Conservation (phyloP, 2,329 filamentous ascomycete species). For the Nemania sp. region DNA sequence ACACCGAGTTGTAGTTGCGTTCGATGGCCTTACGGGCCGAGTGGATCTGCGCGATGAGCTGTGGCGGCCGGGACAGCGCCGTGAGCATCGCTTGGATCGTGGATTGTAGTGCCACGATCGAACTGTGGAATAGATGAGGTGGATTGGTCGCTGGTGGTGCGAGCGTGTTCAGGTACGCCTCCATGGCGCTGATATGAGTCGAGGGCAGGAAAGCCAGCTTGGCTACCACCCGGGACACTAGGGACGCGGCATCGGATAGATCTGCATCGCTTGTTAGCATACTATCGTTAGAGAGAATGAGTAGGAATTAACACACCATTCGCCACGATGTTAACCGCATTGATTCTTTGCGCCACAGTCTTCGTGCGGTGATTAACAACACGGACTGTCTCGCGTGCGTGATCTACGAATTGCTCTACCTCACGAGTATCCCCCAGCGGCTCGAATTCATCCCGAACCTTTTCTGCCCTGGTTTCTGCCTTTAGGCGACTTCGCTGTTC, state of each 20-base stretch:
- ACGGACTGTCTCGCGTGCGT: conserved; percentile 87
- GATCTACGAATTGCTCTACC: conserved; percentile 89
- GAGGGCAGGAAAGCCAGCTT: conserved; percentile 69
- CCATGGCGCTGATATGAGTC: conserved; percentile 70
- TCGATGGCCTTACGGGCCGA: conserved; percentile 76
- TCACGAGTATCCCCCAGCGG: conserved; percentile 83
- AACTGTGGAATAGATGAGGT: conserved; percentile 72
- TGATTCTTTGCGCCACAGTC: conserved; percentile 78
- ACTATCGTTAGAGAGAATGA: not conserved
- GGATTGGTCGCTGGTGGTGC: conserved; percentile 74
- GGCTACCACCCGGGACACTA: conserved; percentile 58
- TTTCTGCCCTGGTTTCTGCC: conserved; percentile 79
- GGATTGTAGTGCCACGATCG: conserved; percentile 78
- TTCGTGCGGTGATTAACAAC: conserved; percentile 82
- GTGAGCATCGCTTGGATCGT: conserved; percentile 81
- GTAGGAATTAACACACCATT: conserved; percentile 53
- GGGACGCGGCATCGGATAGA: conserved; percentile 66
- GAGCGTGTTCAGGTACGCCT: conserved; percentile 70
- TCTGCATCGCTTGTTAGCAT: conserved; percentile 51
- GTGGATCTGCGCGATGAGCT: conserved; percentile 77
- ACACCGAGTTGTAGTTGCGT: conserved; percentile 74
- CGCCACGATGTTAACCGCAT: conserved; percentile 68
- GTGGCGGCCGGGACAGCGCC: conserved; percentile 77
- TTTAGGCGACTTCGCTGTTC: conserved; percentile 86
- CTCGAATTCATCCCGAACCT: conserved; percentile 84